Evolutionary conservation across 306 rosid genomes (phyloP), one percentile per base, ranked within the genome.

Genomic region (Castanea sativa): DNA sequence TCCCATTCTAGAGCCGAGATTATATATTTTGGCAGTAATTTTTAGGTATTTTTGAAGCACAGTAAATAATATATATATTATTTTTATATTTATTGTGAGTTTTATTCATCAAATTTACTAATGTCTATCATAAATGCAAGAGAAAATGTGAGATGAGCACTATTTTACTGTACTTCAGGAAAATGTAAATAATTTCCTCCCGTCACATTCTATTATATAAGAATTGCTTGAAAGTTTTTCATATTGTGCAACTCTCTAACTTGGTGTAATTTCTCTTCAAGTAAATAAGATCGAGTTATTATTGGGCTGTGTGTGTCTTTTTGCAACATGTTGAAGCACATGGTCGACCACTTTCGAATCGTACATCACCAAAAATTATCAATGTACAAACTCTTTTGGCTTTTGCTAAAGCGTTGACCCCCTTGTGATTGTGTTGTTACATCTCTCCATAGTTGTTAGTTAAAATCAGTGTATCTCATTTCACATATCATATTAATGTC

Each of bases 161-260:
- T 0, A 41, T 41, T 41, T 41, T 0, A 41, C 3, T 0, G 0
- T 41, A 41, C 3, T 2, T 41, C 0, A 0, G 0, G 8, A 41
- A 41, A 7, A 41, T 2, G 0, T 41, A 41, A 41, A 0, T 0
- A 41, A 7, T 8, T 41, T 2, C 0, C 2, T 0, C 1, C 0
- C 0, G 45, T 2, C 45, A 23, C 6, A 59, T 30, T 33, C 27
- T 23, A 1, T 12, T 12, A 23, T 60, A 32, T 32, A 3, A 30
- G 23, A 23, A 63, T 63, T 63, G 41, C 18, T 18, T 32, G 23
- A 18, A 16, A 6, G 35, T n/a, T 18, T 18, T 33, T 32, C 19
- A 10, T 13, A 16, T 32, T 29, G 33, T 25, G 35, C 13, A 60
- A 21, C 6, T 60, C 68, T 23, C 35, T 9, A 25, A 61, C 15